Conservation (phyloP, 2,329 filamentous ascomycete species). For the Colletotrichum sp. region DNA sequence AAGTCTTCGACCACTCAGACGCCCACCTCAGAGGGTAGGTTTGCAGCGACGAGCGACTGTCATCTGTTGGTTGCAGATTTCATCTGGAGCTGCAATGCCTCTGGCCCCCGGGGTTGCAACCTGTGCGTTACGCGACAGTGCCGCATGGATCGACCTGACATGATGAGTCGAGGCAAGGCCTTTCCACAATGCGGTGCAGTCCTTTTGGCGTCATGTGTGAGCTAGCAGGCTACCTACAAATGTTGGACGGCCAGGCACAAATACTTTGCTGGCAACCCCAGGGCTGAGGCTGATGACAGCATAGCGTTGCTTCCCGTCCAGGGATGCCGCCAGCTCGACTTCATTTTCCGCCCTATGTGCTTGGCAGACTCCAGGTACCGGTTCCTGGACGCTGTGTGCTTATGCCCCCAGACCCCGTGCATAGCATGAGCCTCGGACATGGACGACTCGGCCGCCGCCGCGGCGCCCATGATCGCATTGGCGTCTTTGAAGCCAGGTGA, state of each 20-base stretch:
- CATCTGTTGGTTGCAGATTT: conserved; percentile 12
- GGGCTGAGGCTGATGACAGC: conserved; percentile 16
- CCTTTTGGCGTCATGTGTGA: background rate
- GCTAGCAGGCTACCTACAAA: background rate
- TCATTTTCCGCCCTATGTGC: conserved; percentile 1
- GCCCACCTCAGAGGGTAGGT: background rate
- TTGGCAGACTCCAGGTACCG: conserved; percentile 10
- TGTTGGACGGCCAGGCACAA: background rate
- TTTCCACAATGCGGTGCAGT: background rate
- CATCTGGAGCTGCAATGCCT: background rate
- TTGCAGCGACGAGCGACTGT: background rate
- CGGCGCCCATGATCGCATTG: background rate
- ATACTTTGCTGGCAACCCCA: background rate
- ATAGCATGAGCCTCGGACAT: background rate
- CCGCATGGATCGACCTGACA: background rate
- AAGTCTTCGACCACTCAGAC: background rate
- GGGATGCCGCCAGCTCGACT: conserved; percentile 5
- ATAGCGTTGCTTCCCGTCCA: conserved; percentile 16
- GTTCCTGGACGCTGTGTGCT: conserved; percentile 1
- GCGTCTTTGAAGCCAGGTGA: background rate
- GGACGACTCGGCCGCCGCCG: background rate
- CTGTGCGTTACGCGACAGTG: background rate
- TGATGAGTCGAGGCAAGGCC: background rate
- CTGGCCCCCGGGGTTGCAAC: background rate
- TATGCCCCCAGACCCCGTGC: background rate